Base-by-base conservation (phyloP, 1,284 basidiomycete species). In the Xerocomus nothofagi region DNA sequence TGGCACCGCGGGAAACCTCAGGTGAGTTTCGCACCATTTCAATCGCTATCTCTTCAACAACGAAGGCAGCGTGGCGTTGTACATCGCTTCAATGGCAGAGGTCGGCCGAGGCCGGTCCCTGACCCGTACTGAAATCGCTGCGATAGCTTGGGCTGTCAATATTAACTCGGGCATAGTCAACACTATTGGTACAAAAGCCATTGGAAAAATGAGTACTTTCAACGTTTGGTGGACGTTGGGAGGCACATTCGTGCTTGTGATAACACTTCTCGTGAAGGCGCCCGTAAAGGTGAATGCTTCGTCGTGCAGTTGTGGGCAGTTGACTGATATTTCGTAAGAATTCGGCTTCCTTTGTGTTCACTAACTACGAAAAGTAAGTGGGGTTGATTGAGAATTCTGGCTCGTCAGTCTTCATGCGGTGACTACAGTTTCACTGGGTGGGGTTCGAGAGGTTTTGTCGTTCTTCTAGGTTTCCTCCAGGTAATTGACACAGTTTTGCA, bases 211-310 rank as follows among this genome's bases (percentile, higher is more conserved):
- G 76, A 81, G 80, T 55, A 61, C 73, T 21, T 77, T 81, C 63
- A 79, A 78, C 52, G 68, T 82, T 17, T 83, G 80, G 80, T 82
- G 80, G 81, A 83, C 80, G 6, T 66, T 82, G 2, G 77, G 77
- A 29, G 81, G 80, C n/a, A 82, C 81, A 0, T 66, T 82, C 21
- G 75, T 81, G 30, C 71, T 82, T 26, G 77, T 80, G 17, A 75
- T 80, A 45, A 75, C 79, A 1, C 65, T 82, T 14, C 68, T 82
- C 5, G 78, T 79, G 18, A 80, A 80, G 61, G 73, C 81, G 2
- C 80, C 80, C 1, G 67, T 67, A 26, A 81, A 79, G 70, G 80
- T 79, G 44, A 47, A 59, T 37, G 18, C 42, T 29, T 8, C 15
- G 15, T 45, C 17, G 14, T 21, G 18, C 10, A 39, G 24, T n/a